Evolutionary conservation across 106 monocot species (phyloP).

Genomic region (Platanthera guangdongensis): DNA sequence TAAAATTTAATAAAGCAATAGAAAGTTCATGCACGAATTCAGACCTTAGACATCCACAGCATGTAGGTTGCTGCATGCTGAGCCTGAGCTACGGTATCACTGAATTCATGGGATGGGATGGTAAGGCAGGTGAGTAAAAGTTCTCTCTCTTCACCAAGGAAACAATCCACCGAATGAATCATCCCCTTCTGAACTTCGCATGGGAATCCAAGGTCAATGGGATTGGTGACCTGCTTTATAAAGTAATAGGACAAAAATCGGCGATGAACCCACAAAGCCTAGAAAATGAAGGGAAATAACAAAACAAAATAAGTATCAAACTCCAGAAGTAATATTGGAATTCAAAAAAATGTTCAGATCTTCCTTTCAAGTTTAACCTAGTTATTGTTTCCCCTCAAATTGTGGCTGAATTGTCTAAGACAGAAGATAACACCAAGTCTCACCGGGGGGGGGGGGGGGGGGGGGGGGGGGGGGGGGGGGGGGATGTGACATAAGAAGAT

Average conservation of each 20-base stretch:
- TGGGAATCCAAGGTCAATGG: neutral
- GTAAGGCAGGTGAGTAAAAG: constrained; percentile 28
- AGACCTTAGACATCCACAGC: constrained; percentile 63
- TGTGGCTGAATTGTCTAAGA: no score
- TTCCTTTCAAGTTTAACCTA: neutral
- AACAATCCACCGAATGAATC: constrained; percentile 15
- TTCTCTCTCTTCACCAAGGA: constrained; percentile 40
- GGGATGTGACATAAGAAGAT: neutral
- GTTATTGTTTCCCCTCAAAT: neutral
- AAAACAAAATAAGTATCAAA: neutral
- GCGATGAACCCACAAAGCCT: constrained; percentile 80
- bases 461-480: neutral
- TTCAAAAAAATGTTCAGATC: neutral
- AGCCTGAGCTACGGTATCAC: constrained; percentile 40
- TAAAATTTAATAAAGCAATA: neutral
- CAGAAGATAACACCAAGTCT: no score
- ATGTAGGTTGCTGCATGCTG: constrained; percentile 48
- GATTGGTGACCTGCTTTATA: constrained; percentile 26
- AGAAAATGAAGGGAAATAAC: neutral
- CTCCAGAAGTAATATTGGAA: neutral
- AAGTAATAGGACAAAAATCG: constrained; percentile 59
- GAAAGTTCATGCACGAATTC: neutral
- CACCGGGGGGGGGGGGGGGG: no score
- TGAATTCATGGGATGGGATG: constrained; percentile 36
- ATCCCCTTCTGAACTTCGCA: neutral